These are phyloP conservation scores for Halophytophthora batemanensis DNA, from an alignment of 352 stramenopile genomes.

Conservation along the genomic window DNA sequence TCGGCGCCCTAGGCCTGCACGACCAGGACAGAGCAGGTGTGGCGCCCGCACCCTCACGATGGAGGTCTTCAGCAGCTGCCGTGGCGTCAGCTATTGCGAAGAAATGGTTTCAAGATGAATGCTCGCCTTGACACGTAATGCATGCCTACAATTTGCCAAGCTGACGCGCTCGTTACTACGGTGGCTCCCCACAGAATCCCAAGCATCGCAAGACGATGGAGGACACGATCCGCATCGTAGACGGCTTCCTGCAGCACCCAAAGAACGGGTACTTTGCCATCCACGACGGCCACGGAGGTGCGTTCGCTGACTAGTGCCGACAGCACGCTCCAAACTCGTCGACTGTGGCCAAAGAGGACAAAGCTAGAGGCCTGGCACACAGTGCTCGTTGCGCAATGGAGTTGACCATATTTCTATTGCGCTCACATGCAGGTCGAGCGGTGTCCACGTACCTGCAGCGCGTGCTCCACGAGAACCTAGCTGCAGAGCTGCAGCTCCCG, in stretches of 20 bases:
- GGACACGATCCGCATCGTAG: slow-evolving; percentile 70
- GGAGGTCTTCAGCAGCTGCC: slow-evolving; percentile 49
- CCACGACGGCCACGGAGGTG: slow-evolving; percentile 79
- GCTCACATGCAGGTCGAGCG: slow-evolving; percentile 38
- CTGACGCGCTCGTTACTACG: not conserved
- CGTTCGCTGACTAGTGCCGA: not conserved
- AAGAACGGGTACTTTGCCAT: slow-evolving; percentile 77
- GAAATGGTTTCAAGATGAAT: slow-evolving; percentile 51
- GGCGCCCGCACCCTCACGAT: not conserved
- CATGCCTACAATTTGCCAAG: not conserved
- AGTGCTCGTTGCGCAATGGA: not conserved
- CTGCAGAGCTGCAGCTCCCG: slow-evolving; percentile 36
- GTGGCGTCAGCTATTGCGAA: slow-evolving; percentile 67
- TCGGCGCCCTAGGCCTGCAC: too few relatives aligned
- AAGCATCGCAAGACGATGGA: slow-evolving; percentile 80
- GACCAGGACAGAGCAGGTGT: too few relatives aligned
- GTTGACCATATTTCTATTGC: not conserved
- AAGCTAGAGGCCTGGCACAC: not conserved
- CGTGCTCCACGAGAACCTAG: slow-evolving; percentile 60
- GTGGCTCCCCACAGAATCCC: slow-evolving; percentile 45
- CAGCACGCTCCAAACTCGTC: not conserved
- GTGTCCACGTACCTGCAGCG: slow-evolving; percentile 71
- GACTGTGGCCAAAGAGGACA: not conserved
- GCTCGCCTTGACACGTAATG: not conserved
- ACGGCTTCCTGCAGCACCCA: slow-evolving; percentile 51